Conservation (phyloP, 129 eudicot genomes). For the Flaveria ramosissima region DNA sequence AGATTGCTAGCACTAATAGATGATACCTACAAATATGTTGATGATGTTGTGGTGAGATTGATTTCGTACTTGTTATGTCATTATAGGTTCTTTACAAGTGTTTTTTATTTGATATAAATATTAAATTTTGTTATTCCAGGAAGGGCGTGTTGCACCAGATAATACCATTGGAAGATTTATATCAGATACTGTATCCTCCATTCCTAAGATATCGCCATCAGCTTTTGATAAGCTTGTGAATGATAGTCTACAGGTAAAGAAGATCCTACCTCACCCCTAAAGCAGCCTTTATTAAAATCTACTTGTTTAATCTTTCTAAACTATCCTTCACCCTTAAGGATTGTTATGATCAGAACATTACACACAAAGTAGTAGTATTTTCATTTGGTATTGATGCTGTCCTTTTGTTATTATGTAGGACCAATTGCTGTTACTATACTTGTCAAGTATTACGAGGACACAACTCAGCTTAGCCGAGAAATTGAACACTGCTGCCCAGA, state of each 20-base stretch:
- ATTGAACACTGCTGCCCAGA: slow-evolving; percentile 51
- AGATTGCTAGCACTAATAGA: slow-evolving; percentile 78
- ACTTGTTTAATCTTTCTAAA: background rate
- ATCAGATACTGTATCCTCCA: slow-evolving; percentile 66
- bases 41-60: slow-evolving; percentile 84
- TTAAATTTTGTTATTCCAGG: slow-evolving; percentile 41
- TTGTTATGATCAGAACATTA: background rate
- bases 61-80: background rate
- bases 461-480: slow-evolving; percentile 92
- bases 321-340: background rate
- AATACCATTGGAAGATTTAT: slow-evolving; percentile 75
- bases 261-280: background rate
- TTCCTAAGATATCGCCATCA: slow-evolving; percentile 73
- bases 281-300: background rate
- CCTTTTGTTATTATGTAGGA: slow-evolving; percentile 52
- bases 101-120: background rate
- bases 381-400: background rate
- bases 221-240: slow-evolving; percentile 88
- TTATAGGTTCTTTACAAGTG: background rate
- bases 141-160: slow-evolving; percentile 74
- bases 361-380: background rate
- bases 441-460: slow-evolving; percentile 96
- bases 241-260: slow-evolving; percentile 73
- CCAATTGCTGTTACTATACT: slow-evolving; percentile 76
- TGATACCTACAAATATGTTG: slow-evolving; percentile 84